These are phyloP conservation scores for Cucurbitaria berberidis DNA, from an alignment of 2,329 filamentous ascomycete species.

Conservation along the genomic window DNA sequence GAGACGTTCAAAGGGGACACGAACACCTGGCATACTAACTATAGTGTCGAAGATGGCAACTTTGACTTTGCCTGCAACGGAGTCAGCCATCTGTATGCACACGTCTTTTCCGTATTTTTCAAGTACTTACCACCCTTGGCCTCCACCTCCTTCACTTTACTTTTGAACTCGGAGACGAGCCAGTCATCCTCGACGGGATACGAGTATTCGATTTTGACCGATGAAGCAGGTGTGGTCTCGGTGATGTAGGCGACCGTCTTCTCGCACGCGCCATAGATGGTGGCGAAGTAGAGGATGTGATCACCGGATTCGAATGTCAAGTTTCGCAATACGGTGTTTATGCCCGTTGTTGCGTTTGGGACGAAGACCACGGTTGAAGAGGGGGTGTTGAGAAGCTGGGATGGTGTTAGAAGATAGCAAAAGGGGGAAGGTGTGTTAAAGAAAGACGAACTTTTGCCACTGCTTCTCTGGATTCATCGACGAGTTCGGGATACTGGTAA, in stretches of 20 bases:
- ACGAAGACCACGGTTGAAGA: slow-evolving; percentile 75
- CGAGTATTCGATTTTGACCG: slow-evolving; percentile 63
- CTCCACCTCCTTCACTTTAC: slow-evolving; percentile 61
- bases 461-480: slow-evolving; percentile 69
- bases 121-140: slow-evolving; percentile 57
- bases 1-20: slow-evolving; percentile 78
- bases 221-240: slow-evolving; percentile 65
- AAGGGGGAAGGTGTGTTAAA: neutral
- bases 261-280: slow-evolving; percentile 78
- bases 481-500: slow-evolving; percentile 65
- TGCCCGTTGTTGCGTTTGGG: slow-evolving; percentile 77
- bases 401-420: slow-evolving; percentile 20
- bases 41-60: slow-evolving; percentile 82
- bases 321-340: slow-evolving; percentile 82
- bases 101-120: neutral
- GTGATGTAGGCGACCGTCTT: slow-evolving; percentile 74
- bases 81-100: neutral
- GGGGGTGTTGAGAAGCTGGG: slow-evolving; percentile 67
- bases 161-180: slow-evolving; percentile 66
- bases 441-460: slow-evolving; percentile 48
- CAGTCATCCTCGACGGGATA: slow-evolving; percentile 75
- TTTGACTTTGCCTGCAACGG: slow-evolving; percentile 55
- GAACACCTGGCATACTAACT: slow-evolving; percentile 76
- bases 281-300: slow-evolving; percentile 78
- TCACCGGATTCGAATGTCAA: slow-evolving; percentile 73